Evolutionary conservation across 2,329 filamentous ascomycete species (phyloP), one percentile per base, ranked within the genome.

Genomic region (Colletotrichum nymphaeae): DNA sequence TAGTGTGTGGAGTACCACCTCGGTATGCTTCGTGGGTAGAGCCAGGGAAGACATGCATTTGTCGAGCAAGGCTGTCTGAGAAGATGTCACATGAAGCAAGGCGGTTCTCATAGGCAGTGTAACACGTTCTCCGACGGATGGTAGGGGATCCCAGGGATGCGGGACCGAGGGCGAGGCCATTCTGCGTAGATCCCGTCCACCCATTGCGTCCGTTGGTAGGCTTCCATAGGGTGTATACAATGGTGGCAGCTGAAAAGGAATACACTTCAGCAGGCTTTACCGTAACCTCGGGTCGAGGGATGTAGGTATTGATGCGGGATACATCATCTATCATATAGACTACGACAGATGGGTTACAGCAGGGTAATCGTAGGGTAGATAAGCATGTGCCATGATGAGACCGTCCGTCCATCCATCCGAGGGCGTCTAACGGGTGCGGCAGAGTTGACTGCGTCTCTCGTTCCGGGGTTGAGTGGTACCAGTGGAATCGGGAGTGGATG

Each of bases 81-180:
- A 8, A 49, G 55, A 22, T n/a, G 42, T 58, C 58, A 24, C 58
- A 69, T 52, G 30, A 64, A 37, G 37, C 30, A 26, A 12, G 28
- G 53, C 68, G 66, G 69, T 69, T 63, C 69, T 28, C 37, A 24
- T 32, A 14, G 58, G 35, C 42, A 53, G 32, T 35, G 58, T 69
- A 32, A 63, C 66, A 62, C 57, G 67, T 65, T 65, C 55, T 35
- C 67, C 70, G 55, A 37, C 24, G 19, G 8, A 26, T 70, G 55
- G 67, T 52, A 28, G 70, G 70, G 55, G 24, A 66, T 30, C 70
- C 69, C 42, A 37, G 69, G 28, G n/a, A 35, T 9, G 42, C 22
- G 7, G 32, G 26, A 26, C 16, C 9, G 53, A 28, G 5, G 9
- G 28, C 63, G 42, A 72, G 26, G 37, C 42, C 64, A 68, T 37